phyloP scores from a whole-genome alignment of 257 asterid genomes.

The Coffea eugenioides region DNA sequence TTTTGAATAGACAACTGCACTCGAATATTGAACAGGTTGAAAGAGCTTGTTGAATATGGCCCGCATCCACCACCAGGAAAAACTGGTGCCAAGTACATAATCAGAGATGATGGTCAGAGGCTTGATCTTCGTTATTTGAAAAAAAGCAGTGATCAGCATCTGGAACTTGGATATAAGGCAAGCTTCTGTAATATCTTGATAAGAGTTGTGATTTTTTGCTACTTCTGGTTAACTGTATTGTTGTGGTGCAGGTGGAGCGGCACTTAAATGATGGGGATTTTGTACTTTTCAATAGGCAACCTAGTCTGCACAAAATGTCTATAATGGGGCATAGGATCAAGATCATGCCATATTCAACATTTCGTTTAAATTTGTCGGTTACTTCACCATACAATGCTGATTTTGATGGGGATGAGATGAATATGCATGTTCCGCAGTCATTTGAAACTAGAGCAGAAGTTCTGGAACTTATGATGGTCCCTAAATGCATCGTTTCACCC shows the following conservation, averaged over 20 bases:
- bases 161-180: slow-evolving; percentile 96
- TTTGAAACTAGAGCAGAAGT: slow-evolving; percentile 99
- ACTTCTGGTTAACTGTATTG: slow-evolving; percentile 18
- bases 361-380: slow-evolving; percentile 91
- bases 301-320: slow-evolving; percentile 99
- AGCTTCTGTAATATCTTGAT: slow-evolving; percentile 9
- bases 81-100: slow-evolving; percentile 98
- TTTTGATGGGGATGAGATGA: slow-evolving; percentile 99
- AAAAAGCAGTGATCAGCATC: slow-evolving; percentile 96
- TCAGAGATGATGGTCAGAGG: slow-evolving; percentile 99
- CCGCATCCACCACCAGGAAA: slow-evolving; percentile 99
- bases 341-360: slow-evolving; percentile 98
- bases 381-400: slow-evolving; percentile 99
- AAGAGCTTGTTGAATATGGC: slow-evolving; percentile 98
- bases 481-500: slow-evolving; percentile 95
- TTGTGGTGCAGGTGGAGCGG: slow-evolving; percentile 82
- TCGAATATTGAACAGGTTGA: slow-evolving; percentile 56
- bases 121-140: slow-evolving; percentile 97
- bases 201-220: slow-evolving; percentile 9
- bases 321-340: slow-evolving; percentile 98
- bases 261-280: slow-evolving; percentile 98
- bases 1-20: slow-evolving; percentile 14
- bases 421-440: slow-evolving; percentile 99
- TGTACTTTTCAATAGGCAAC: slow-evolving; percentile 93
- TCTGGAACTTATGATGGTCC: slow-evolving; percentile 96